These are phyloP conservation scores for Rheum nobile DNA, from an alignment of 148 eudicot genomes.

Conservation along the genomic window DNA sequence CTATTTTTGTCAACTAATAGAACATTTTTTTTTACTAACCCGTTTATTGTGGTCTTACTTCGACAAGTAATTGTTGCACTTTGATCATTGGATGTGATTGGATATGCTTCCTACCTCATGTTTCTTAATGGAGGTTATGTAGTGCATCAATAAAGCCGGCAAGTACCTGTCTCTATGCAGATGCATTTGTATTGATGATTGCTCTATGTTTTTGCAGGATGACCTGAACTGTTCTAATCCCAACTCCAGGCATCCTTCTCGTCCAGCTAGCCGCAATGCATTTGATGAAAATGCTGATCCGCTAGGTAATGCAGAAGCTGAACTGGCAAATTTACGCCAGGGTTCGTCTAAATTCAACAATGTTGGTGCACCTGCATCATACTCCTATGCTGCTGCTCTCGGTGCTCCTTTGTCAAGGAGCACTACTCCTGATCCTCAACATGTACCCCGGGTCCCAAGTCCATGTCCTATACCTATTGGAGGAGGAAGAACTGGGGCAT, in stretches of 20 bases:
- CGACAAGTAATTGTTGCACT: neutral
- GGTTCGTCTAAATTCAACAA: slow-evolving; percentile 35
- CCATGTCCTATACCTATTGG: slow-evolving; percentile 90
- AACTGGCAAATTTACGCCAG: slow-evolving; percentile 49
- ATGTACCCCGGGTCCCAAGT: slow-evolving; percentile 74
- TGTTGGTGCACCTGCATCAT: slow-evolving; percentile 39
- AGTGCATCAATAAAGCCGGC: neutral
- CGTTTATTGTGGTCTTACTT: neutral
- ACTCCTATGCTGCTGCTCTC: slow-evolving; percentile 82
- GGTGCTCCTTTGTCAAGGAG: slow-evolving; percentile 82
- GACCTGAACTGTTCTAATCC: slow-evolving; percentile 59
- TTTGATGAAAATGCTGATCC: slow-evolving; percentile 49
- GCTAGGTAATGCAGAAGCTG: slow-evolving; percentile 44
- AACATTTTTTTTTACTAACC: neutral
- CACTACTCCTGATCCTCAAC: slow-evolving; percentile 91
- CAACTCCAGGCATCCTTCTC: slow-evolving; percentile 69
- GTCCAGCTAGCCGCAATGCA: slow-evolving; percentile 83
- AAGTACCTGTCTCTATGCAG: neutral
- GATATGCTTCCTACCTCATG: neutral
- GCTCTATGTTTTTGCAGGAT: slow-evolving; percentile 31
- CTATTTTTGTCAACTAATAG: neutral
- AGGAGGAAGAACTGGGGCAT: slow-evolving; percentile 43
- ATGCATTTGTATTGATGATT: neutral
- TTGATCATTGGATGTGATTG: neutral
- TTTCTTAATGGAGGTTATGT: neutral